Evolutionary conservation across 176 grass and related monocot species (phyloP), one percentile per base, ranked within the genome.

Genomic region (Phoenix roebelenii): DNA sequence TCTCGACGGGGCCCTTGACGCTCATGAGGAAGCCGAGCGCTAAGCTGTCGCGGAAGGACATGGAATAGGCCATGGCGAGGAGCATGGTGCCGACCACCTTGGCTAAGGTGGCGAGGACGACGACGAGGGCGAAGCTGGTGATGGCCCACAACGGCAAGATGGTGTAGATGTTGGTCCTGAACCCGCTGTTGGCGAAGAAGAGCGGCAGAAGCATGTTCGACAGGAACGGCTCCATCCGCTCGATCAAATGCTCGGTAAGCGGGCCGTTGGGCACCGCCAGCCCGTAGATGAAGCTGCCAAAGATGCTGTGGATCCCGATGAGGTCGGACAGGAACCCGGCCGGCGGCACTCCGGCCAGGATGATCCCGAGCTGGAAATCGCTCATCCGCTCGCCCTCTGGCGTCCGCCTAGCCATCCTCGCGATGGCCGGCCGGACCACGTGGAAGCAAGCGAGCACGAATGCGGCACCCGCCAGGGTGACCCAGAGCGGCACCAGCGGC

Each of bases 21-120:
- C 44, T 60, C 51, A 82, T 67, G 49, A 82, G 61, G 54, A 72
- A 16, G 7, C 79, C 79, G 22, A 82, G 72, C 44, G 67, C 57
- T 16, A 82, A 20, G 1, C 79, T 66, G 24, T 82, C 66, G 15
- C 50, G 59, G 10, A 57, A 52, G 3, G 79, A 54, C 72, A 72
- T 66, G 9, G 25, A 76, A 14, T 66, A 72, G 15, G 63, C 58
- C n/a, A 54, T 23, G 3, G 66, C 19, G 5, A 72, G 44, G n/a
- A 75, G 15, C 15, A 76, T 23, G 55, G 54, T 57, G 14, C 23
- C 55, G 10, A 60, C 23, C 44, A 82, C 25, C 60, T 82, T 82
- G 60, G 44, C 50, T 5, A 22, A 19, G 50, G 51, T 70, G 16
- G 65, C 51, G 2, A 75, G 7, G n/a, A 59, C 29, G 24, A 74